Conservation (phyloP, 129 eudicot species). For the Solidago caesia region DNA sequence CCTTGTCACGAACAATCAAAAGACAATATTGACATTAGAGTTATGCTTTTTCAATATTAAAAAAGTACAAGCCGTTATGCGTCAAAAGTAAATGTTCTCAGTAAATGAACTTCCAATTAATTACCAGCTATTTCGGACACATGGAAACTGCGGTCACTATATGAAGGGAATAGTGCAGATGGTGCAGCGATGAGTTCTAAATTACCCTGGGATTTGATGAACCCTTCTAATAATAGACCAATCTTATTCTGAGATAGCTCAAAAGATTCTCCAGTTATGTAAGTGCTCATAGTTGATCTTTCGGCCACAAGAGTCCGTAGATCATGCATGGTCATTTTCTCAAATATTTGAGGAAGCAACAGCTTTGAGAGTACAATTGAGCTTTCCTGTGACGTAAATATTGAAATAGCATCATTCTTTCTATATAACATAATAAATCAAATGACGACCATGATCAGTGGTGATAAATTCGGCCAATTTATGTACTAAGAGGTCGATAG, state of each 20-base stretch:
- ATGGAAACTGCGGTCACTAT: slow-evolving; percentile 51
- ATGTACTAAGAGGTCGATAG: too few species aligned
- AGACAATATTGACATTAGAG: background rate
- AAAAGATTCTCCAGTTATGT: slow-evolving; percentile 69
- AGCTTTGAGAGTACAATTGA: slow-evolving; percentile 64
- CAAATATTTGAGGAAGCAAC: slow-evolving; percentile 82
- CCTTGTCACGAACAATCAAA: slow-evolving; percentile 16
- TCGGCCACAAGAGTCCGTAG: slow-evolving; percentile 72
- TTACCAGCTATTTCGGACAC: slow-evolving; percentile 63
- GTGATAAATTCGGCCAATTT: too few species aligned
- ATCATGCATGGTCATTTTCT: slow-evolving; percentile 81
- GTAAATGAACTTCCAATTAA: slow-evolving; percentile 19
- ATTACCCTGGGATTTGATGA: slow-evolving; percentile 56
- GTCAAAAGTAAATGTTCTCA: background rate
- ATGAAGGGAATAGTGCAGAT: slow-evolving; percentile 54
- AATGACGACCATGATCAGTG: too few species aligned
- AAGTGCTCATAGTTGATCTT: slow-evolving; percentile 64
- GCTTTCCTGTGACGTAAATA: slow-evolving; percentile 67
- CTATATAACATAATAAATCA: too few species aligned
- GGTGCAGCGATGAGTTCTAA: slow-evolving; percentile 76
- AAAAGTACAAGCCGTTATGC: background rate
- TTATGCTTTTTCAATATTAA: background rate
- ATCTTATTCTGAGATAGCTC: slow-evolving; percentile 67
- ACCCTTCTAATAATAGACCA: slow-evolving; percentile 83
- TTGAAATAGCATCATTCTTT: background rate